Percentiles rank a stretch among this genome's conserved stretches.
Evolutionary conservation across 371 early-diverging fungal species (phyloP).

Genomic region (Mucor indicus): DNA sequence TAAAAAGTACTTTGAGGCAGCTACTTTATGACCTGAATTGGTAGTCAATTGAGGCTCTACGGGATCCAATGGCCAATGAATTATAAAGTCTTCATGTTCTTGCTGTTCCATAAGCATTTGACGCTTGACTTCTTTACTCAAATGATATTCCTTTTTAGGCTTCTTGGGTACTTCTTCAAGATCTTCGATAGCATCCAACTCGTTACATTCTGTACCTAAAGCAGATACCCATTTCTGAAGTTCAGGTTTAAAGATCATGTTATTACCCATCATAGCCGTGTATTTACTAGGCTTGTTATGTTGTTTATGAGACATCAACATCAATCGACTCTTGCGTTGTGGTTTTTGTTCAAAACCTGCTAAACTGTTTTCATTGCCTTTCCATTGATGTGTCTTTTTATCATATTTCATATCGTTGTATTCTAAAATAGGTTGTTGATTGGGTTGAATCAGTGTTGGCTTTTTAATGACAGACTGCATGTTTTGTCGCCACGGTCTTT

Average conservation of each 20-base stretch:
- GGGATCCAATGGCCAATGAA: constrained; percentile 19
- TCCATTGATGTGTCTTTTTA: constrained; percentile 17
- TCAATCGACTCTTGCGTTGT: constrained; percentile 16
- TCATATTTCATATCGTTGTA: constrained; percentile 37
- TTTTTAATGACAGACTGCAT: constrained; percentile 14
- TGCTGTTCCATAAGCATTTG: constrained; percentile 33
- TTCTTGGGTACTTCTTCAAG: constrained; percentile 3
- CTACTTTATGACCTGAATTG: constrained; percentile 4
- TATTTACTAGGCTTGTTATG: constrained; percentile 12
- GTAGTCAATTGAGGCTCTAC: not conserved
- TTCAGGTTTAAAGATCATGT: constrained; percentile 16
- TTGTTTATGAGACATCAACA: constrained; percentile 18
- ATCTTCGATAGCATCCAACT: constrained; percentile 20
- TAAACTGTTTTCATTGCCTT: constrained; percentile 32
- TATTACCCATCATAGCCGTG: constrained; percentile 8
- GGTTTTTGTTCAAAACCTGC: constrained; percentile 16
- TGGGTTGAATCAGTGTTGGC: constrained; percentile 20
- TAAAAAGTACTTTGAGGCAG: constrained; percentile 11
- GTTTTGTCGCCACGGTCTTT: constrained; percentile 28
- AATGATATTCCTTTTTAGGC: constrained; percentile 17
- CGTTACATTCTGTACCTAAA: constrained; percentile 12
- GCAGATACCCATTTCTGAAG: constrained; percentile 16
- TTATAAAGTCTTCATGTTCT: constrained; percentile 20
- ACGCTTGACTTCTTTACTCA: constrained; percentile 21
- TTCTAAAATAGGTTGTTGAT: constrained; percentile 19